Base-by-base conservation (phyloP, 352 stramenopile genomes). In the Pythium dissimile region DNA sequence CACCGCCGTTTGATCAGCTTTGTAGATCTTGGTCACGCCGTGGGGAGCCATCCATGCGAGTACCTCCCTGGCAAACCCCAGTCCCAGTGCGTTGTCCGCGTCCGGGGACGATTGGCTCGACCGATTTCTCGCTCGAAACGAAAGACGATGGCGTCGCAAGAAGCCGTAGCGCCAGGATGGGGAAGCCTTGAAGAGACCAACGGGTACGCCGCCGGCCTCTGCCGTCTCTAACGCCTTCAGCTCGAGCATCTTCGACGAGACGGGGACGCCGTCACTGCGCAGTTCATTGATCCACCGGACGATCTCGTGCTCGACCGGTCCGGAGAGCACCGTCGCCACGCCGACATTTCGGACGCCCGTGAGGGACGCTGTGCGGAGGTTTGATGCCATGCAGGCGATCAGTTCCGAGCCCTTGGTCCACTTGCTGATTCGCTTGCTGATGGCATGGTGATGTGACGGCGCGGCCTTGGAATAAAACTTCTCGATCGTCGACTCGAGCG, bases 1-100 rank as follows among this genome's bases (percentile, higher is more conserved):
- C 1, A 65, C 31, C 0, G 9, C 49, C 3, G 48, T 59, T 34
- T 65, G 49, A 23, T 65, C 48, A 5, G 49, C 57, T 23, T 65
- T 54, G 42, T 39, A 59, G 1, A 64, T 37, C 7, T 27, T 32
- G 0, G n/a, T 45, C 2, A 45, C 46, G 3, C 15, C 16, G 31
- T 64, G 26, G 20, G 39, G 1, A 1, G 0, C 2, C 37, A 57
- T 47, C 49, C 34, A 57, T 5, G 2, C 46, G 20, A 35, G 2
- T 2, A 64, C 37, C 8, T 53, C 37, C 3, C 8, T 7, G 0
- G 38, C 47, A 30, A 64, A 64, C 30, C 26, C 30, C 8, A 23
- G 0, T 13, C 45, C 28, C 5, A 54, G 4, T 1, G 21, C 55
- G 24, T 49, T 18, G 26, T 51, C 27, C 13, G 28, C 56, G 39